Percentiles rank a stretch among this genome's conserved stretches.
These are phyloP conservation scores for Phytophthora sojae DNA, from an alignment of 352 stramenopile species.

Conservation along the genomic window DNA sequence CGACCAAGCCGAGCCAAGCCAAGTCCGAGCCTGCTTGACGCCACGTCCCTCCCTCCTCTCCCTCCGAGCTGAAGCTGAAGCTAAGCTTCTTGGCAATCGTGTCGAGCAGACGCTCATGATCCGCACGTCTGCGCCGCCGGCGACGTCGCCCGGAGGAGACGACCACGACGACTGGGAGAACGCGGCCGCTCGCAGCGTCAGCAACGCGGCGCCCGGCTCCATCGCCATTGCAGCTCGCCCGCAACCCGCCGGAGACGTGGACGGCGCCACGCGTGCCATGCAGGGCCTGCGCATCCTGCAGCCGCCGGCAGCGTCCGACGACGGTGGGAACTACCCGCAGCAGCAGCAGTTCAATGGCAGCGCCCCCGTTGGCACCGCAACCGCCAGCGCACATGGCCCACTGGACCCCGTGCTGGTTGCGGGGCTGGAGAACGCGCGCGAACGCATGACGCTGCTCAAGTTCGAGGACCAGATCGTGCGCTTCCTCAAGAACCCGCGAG, in stretches of 20 bases:
- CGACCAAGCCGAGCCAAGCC: not conserved
- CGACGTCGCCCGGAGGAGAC: slow-evolving; percentile 7
- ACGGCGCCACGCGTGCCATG: slow-evolving; percentile 39
- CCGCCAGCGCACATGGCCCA: slow-evolving; percentile 64
- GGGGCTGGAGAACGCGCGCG: slow-evolving; percentile 81
- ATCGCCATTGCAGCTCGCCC: slow-evolving; percentile 20
- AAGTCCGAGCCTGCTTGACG: no score
- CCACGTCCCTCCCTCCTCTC: not conserved
- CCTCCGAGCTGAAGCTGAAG: not conserved
- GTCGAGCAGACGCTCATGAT: slow-evolving; percentile 33
- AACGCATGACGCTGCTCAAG: slow-evolving; percentile 84
- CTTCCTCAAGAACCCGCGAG: slow-evolving; percentile 69
- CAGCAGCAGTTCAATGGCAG: slow-evolving; percentile 24
- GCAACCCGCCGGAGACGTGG: slow-evolving; percentile 15
- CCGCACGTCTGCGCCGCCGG: slow-evolving; percentile 22
- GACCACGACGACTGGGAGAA: slow-evolving; percentile 57
- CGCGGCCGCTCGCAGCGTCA: slow-evolving; percentile 22
- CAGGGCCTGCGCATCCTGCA: slow-evolving; percentile 50
- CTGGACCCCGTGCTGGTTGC: slow-evolving; percentile 84
- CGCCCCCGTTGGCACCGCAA: slow-evolving; percentile 60
- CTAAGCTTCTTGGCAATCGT: slow-evolving; percentile 11
- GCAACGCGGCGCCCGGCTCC: slow-evolving; percentile 5
- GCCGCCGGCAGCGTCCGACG: slow-evolving; percentile 41
- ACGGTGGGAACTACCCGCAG: slow-evolving; percentile 61
- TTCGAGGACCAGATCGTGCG: slow-evolving; percentile 90